A percentile compares a stretch with the other conserved stretches of the same genome.
Conservation (phyloP, 73 alveolate species). For the Tetrahymena malaccensis region DNA sequence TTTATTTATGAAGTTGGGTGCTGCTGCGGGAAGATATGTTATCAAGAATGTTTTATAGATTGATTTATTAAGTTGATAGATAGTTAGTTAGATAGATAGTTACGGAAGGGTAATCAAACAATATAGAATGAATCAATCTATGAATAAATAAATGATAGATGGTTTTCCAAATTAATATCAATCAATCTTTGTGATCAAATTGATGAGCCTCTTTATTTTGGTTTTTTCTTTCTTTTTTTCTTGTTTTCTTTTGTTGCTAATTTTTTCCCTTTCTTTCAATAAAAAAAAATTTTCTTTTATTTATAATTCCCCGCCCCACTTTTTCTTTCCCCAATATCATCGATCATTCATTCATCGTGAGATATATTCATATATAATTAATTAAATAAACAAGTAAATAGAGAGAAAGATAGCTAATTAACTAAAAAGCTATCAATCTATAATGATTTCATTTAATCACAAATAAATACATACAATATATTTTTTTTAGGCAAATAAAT, state of each 20-base stretch:
- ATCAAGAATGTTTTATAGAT: neutral
- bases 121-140: too few relatives aligned
- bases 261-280: neutral
- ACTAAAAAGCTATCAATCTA: too few relatives aligned
- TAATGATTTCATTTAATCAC: too few relatives aligned
- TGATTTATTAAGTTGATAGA: neutral
- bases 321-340: neutral
- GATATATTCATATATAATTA: neutral
- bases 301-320: slow-evolving; percentile 2
- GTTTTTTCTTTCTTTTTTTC: neutral
- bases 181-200: neutral
- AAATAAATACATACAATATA: too few relatives aligned
- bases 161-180: neutral
- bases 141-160: neutral
- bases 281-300: neutral
- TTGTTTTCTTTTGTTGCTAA: neutral
- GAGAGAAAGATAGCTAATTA: too few relatives aligned
- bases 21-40: neutral
- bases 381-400: too few relatives aligned
- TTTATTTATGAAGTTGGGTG: neutral
- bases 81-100: neutral
- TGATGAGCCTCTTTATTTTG: neutral
- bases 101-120: neutral
- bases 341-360: neutral
- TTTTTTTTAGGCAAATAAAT: neutral